phyloP scores from a whole-genome alignment of 108 stramenopile species.

The Schizochytrium sp. region DNA sequence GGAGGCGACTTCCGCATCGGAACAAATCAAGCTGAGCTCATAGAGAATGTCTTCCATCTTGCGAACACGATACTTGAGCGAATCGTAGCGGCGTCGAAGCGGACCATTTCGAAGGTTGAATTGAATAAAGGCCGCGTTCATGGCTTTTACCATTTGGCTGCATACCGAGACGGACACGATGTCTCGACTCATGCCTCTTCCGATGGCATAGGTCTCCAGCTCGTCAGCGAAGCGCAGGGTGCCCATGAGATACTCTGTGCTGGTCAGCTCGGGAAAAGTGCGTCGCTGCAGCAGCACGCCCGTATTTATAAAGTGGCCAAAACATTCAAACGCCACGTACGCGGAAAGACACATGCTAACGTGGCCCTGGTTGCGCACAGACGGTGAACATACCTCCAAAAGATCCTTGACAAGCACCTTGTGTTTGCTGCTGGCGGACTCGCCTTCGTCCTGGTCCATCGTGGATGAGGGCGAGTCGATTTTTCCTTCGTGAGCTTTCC shows the following conservation, averaged over 20 bases:
- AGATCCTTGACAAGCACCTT: background rate
- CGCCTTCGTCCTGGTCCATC: too few species aligned
- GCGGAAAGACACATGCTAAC: background rate
- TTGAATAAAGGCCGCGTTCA: background rate
- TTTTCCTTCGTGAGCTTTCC: background rate
- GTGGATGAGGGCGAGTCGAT: too few species aligned
- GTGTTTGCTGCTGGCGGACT: background rate
- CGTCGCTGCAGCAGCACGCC: background rate
- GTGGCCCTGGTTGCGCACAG: background rate
- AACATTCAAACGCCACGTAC: background rate
- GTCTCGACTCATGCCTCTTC: background rate
- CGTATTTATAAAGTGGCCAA: background rate
- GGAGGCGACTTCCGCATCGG: background rate
- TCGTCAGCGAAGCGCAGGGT: background rate
- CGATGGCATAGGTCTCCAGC: background rate
- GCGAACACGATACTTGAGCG: conserved; percentile 47
- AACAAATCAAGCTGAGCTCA: conserved; percentile 54
- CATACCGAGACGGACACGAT: background rate
- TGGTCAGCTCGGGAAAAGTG: background rate
- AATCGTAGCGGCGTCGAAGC: conserved; percentile 28
- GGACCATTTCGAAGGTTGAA: background rate
- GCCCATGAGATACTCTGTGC: background rate
- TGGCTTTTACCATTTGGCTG: background rate
- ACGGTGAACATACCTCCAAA: background rate
- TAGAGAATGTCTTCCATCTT: conserved; percentile 73